These are phyloP conservation scores for Aspergillus oerlinghausenensis DNA, from an alignment of 2,329 filamentous ascomycete genomes.

Conservation along the genomic window DNA sequence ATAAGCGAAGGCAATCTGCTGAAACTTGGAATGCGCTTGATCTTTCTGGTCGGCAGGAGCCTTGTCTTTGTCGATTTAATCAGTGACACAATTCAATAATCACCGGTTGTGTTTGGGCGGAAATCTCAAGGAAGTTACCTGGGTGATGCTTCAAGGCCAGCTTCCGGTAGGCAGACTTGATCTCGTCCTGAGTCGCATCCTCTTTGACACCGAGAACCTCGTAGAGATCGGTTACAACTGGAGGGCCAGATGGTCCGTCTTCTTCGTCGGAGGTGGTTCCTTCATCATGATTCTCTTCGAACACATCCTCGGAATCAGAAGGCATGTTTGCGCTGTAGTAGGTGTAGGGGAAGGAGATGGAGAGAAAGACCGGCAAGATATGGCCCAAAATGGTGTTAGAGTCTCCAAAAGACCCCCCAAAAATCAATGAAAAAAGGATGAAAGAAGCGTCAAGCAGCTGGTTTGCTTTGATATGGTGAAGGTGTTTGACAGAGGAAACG, in stretches of 20 bases:
- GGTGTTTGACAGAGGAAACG: conserved; percentile 8
- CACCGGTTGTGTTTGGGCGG: conserved; percentile 5
- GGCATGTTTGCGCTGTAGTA: neutral
- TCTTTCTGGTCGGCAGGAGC: conserved; percentile 63
- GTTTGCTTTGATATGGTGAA: conserved; percentile 42
- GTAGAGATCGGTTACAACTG: conserved; percentile 57
- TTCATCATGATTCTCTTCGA: neutral
- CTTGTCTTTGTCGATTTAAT: conserved; percentile 59
- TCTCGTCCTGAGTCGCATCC: conserved; percentile 67
- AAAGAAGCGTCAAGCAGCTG: conserved; percentile 27
- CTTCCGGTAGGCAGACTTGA: conserved; percentile 90
- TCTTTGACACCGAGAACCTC: conserved; percentile 68
- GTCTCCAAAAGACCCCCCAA: neutral
- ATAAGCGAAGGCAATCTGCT: conserved; percentile 89
- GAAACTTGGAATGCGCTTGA: conserved; percentile 74
- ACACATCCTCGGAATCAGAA: neutral
- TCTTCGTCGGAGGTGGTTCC: conserved; percentile 1
- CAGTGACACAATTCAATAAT: neutral
- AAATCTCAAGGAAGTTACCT: conserved; percentile 46
- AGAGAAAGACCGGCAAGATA: neutral
- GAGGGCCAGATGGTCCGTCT: conserved; percentile 14
- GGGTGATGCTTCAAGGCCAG: conserved; percentile 82
- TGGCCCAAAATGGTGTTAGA: neutral
- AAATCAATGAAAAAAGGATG: neutral
- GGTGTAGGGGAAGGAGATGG: neutral